These are phyloP conservation scores for Fusarium robinianum DNA, from an alignment of 2,329 filamentous ascomycete species.

Conservation along the genomic window DNA sequence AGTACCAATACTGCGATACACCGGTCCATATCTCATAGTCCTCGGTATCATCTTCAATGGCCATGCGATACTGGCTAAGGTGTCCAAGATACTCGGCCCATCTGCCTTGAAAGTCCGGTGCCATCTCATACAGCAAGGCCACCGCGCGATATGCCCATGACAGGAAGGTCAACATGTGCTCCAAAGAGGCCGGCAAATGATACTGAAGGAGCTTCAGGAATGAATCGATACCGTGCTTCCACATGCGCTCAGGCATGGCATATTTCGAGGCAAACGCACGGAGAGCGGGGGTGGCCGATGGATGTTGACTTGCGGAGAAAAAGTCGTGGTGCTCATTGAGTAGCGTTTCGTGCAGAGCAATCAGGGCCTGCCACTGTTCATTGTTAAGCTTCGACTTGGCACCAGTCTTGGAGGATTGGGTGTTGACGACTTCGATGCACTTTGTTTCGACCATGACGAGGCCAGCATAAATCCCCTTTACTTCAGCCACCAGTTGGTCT, in stretches of 20 bases:
- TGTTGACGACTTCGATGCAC: constrained; percentile 80
- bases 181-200: constrained; percentile 73
- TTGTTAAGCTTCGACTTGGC: constrained; percentile 53
- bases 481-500: constrained; percentile 78
- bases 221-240: constrained; percentile 87
- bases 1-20: constrained; percentile 84
- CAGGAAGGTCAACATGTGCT: constrained; percentile 91
- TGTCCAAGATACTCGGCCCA: constrained; percentile 96
- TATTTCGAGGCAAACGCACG: constrained; percentile 76
- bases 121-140: constrained; percentile 82
- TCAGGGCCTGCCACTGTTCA: constrained; percentile 83
- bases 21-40: constrained; percentile 82
- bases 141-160: constrained; percentile 91
- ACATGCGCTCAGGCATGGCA: constrained; percentile 91
- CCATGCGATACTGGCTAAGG: constrained; percentile 82
- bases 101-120: constrained; percentile 79
- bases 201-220: constrained; percentile 79
- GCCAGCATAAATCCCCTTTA: constrained; percentile 82
- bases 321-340: constrained; percentile 86
- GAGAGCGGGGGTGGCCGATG: constrained; percentile 71
- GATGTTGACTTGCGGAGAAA: constrained; percentile 86
- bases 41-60: constrained; percentile 79
- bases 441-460: constrained; percentile 86
- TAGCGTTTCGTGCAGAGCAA: constrained; percentile 78
- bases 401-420: constrained; percentile 54